A percentile compares a stretch with the other conserved stretches of the same genome.
phyloP scores from a whole-genome alignment of 2,329 filamentous ascomycete species.

The Byssothecium circinans region DNA sequence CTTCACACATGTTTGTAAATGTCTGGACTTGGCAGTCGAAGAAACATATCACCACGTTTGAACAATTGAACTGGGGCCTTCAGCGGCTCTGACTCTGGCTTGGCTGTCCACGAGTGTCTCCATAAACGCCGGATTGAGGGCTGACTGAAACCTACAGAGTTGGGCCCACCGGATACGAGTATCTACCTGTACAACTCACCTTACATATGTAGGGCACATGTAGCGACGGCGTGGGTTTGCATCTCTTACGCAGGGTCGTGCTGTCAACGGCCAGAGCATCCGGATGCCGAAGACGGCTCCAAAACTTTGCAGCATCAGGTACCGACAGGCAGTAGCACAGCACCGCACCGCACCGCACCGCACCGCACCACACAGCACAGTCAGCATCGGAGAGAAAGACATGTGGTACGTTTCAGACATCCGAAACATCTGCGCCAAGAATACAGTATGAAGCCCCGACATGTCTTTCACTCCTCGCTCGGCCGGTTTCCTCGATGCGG shows the following conservation, averaged over 20 bases:
- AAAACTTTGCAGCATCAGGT: too few species aligned
- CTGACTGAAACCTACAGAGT: not conserved
- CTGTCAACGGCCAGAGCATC: not conserved
- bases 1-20: constrained; percentile 19
- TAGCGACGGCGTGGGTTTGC: too few species aligned
- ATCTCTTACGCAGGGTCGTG: not conserved
- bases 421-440: not conserved
- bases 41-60: not conserved
- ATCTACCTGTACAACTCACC: too few species aligned
- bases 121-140: not conserved
- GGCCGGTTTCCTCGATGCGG: too few species aligned
- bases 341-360: too few species aligned
- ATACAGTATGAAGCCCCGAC: not conserved
- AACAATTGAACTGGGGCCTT: not conserved
- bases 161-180: not conserved
- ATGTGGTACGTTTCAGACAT: not conserved
- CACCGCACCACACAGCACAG: not conserved
- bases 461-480: not conserved
- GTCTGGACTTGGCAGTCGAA: not conserved
- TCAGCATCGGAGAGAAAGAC: not conserved
- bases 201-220: too few species aligned
- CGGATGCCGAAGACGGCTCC: not conserved
- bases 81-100: not conserved
- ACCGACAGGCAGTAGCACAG: too few species aligned
- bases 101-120: not conserved